phyloP scores from a whole-genome alignment of 495 filamentous ascomycete species.

The Chaetomium tenue region DNA sequence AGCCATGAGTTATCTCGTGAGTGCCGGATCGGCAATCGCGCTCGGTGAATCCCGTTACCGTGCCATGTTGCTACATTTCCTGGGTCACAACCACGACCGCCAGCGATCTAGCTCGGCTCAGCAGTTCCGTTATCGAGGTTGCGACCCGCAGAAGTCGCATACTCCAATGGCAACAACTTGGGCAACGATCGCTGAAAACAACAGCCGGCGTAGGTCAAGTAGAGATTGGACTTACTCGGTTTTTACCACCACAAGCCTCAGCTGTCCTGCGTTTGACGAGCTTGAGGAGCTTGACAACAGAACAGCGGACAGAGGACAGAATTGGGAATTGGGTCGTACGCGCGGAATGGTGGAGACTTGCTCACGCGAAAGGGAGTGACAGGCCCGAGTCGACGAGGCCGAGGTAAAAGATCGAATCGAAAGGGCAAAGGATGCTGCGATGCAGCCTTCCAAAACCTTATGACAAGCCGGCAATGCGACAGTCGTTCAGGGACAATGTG shows the following conservation, averaged over 20 bases:
- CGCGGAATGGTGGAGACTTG: conserved; percentile 26
- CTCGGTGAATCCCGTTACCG: neutral
- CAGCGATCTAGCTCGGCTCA: neutral
- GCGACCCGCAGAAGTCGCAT: neutral
- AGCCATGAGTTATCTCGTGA: neutral
- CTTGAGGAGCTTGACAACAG: neutral
- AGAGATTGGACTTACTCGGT: conserved; percentile 12
- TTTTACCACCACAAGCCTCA: neutral
- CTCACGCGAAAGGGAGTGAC: conserved; percentile 22
- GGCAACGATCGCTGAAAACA: neutral
- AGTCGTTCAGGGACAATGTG: conserved; percentile 12
- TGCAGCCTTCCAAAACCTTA: neutral
- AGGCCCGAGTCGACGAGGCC: conserved; percentile 9
- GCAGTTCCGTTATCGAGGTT: neutral
- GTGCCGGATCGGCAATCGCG: neutral
- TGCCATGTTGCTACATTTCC: neutral
- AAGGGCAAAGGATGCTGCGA: neutral
- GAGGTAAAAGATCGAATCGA: conserved; percentile 9
- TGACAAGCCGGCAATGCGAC: conserved; percentile 7
- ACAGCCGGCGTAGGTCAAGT: neutral
- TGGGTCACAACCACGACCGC: neutral
- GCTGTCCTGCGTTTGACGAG: conserved; percentile 3
- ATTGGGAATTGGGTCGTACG: conserved; percentile 11
- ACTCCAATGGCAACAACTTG: neutral
- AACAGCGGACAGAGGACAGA: neutral